Evolutionary conservation across 495 filamentous ascomycete genomes (phyloP).

Genomic region (Daldinia loculata): DNA sequence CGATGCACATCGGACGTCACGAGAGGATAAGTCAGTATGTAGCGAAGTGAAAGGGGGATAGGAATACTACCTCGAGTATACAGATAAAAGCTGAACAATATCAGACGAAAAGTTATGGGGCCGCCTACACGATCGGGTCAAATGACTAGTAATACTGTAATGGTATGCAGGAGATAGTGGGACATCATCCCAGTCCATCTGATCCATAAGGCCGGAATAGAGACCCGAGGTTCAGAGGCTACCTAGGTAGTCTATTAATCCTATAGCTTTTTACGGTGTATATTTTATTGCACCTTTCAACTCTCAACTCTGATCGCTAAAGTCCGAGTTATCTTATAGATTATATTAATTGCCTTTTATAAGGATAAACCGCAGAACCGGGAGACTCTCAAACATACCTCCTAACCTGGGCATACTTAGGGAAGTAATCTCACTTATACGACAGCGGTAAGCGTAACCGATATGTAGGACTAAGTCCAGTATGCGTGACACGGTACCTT

Average conservation of each 20-base stretch:
- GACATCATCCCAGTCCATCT: neutral
- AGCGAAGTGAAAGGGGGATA: conserved; percentile 11
- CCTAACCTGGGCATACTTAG: neutral
- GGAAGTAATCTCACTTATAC: neutral
- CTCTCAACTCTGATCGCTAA: neutral
- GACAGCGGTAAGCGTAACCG: conserved; percentile 5
- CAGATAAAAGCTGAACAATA: conserved; percentile 2
- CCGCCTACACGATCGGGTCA: neutral
- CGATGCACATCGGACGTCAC: neutral
- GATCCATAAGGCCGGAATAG: conserved; percentile 6
- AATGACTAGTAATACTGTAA: conserved; percentile 21
- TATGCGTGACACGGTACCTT: neutral
- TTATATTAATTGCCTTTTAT: no score
- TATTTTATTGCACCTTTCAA: neutral
- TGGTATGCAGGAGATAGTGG: conserved; percentile 4
- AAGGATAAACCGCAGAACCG: neutral
- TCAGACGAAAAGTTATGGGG: conserved; percentile 9
- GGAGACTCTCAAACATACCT: neutral
- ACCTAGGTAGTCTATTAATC: neutral
- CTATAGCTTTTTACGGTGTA: neutral
- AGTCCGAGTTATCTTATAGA: neutral
- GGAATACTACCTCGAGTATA: neutral
- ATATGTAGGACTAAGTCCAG: conserved; percentile 2
- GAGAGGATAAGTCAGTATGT: conserved; percentile 1
- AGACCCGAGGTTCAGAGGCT: neutral